phyloP scores from a whole-genome alignment of 2,329 filamentous ascomycete genomes.

The Neocatenulostroma microsporum region DNA sequence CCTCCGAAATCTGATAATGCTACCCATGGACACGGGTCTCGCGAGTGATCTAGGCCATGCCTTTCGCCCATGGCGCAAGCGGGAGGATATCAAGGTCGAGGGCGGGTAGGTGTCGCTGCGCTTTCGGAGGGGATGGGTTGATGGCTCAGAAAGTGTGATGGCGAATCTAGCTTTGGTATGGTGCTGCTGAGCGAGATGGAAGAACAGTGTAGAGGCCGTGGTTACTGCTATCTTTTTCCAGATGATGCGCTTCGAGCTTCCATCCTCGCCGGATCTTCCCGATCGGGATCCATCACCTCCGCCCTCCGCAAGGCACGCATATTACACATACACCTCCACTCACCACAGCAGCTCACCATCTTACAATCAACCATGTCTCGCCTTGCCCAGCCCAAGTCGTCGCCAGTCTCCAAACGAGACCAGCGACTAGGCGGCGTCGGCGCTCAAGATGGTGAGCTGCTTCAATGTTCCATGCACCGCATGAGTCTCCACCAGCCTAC shows the following conservation, averaged over 20 bases:
- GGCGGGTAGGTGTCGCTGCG: constrained; percentile 5
- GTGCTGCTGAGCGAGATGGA: constrained; percentile 4
- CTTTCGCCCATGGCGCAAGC: constrained; percentile 19
- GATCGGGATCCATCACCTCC: no score
- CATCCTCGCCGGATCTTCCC: no score
- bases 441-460: constrained; percentile 27
- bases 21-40: constrained; percentile 96
- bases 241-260: no score
- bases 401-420: constrained; percentile 18
- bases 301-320: neutral
- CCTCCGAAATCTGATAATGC: constrained; percentile 96
- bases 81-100: constrained; percentile 2
- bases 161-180: no score
- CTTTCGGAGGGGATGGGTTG: no score
- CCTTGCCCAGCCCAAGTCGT: constrained; percentile 21
- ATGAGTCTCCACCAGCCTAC: constrained; percentile 13
- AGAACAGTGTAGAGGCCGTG: no score
- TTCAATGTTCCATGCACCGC: constrained; percentile 12
- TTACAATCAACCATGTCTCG: constrained; percentile 26
- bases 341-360: constrained; percentile 15
- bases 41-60: constrained; percentile 71
- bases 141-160: no score
- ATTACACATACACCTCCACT: neutral
- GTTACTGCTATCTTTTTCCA: no score
- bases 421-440: constrained; percentile 15